A percentile compares a stretch with the other conserved stretches of the same genome.
Conservation (phyloP, 1,139 yeast species). For the Yamadazyma triangularis region DNA sequence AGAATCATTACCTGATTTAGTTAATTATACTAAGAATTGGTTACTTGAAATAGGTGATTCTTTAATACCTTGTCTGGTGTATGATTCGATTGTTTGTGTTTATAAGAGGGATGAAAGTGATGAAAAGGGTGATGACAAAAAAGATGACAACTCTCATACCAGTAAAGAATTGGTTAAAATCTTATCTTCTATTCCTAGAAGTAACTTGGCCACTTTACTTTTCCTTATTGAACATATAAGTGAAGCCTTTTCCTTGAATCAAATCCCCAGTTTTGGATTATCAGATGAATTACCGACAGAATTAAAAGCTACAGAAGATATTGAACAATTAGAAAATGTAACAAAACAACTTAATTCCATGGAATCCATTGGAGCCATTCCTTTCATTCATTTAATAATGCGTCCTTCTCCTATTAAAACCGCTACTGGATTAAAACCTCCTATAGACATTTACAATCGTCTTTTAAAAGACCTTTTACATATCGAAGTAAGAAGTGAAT, state of each 20-base stretch:
- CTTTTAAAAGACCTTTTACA: slow-evolving; percentile 28
- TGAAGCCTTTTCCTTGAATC: slow-evolving; percentile 19
- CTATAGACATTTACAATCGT: slow-evolving; percentile 22
- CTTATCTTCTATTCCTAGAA: slow-evolving; percentile 35
- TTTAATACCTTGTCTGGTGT: slow-evolving; percentile 40
- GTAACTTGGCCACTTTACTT: slow-evolving; percentile 37
- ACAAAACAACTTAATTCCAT: slow-evolving; percentile 26
- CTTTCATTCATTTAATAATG: slow-evolving; percentile 38
- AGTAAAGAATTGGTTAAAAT: slow-evolving; percentile 20
- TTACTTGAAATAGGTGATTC: slow-evolving; percentile 41
- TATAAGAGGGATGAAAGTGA: slow-evolving; percentile 14
- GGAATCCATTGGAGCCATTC: slow-evolving; percentile 36
- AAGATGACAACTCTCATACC: slow-evolving; percentile 2
- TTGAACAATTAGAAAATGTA: slow-evolving; percentile 8
- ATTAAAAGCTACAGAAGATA: slow-evolving; percentile 12
- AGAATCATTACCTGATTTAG: slow-evolving; percentile 10
- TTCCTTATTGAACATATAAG: slow-evolving; percentile 35
- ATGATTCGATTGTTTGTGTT: slow-evolving; percentile 27
- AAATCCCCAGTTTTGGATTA: slow-evolving; percentile 25
- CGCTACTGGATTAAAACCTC: slow-evolving; percentile 41
- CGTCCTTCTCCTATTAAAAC: slow-evolving; percentile 38
- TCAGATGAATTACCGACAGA: slow-evolving; percentile 24
- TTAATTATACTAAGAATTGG: slow-evolving; percentile 40
- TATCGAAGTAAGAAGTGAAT: slow-evolving; percentile 19
- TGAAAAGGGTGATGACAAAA: slow-evolving; percentile 3